Percentiles rank a stretch among this genome's conserved stretches.
These are phyloP conservation scores for Aspergillus amoenus DNA, from an alignment of 2,329 filamentous ascomycete genomes.

Conservation along the genomic window DNA sequence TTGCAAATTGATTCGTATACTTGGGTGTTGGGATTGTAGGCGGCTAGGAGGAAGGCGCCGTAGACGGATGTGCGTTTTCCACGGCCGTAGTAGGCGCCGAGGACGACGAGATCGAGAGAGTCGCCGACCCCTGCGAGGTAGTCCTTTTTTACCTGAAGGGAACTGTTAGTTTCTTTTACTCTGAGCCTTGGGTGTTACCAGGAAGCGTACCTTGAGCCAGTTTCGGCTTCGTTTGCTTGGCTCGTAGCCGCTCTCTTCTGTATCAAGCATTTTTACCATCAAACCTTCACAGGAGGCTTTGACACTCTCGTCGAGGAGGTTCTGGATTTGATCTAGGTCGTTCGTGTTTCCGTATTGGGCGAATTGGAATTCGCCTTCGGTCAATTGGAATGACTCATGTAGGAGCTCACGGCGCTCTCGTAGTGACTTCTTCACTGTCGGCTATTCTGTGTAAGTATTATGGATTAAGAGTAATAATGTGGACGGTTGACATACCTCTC, in stretches of 20 bases:
- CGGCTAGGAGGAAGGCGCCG: constrained; percentile 91
- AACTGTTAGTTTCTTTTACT: background rate
- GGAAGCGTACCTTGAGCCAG: constrained; percentile 78
- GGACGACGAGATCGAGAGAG: constrained; percentile 91
- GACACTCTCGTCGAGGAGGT: constrained; percentile 87
- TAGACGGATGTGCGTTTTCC: constrained; percentile 96
- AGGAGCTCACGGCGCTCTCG: constrained; percentile 79
- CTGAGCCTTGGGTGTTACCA: background rate
- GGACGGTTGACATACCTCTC: constrained; percentile 55
- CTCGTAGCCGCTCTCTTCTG: constrained; percentile 88
- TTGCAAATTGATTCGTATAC: constrained; percentile 96
- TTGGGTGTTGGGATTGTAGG: constrained; percentile 78
- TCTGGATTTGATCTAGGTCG: constrained; percentile 90
- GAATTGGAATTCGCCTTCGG: constrained; percentile 89
- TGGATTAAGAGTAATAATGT: background rate
- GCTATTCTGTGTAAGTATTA: constrained; percentile 32
- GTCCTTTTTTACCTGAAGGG: constrained; percentile 83
- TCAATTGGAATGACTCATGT: constrained; percentile 67
- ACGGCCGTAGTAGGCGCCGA: constrained; percentile 90
- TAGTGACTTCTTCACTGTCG: constrained; percentile 82
- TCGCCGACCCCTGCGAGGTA: constrained; percentile 93
- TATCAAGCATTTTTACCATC: constrained; percentile 99
- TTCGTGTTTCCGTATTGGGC: constrained; percentile 83
- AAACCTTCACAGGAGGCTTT: constrained; percentile 95
- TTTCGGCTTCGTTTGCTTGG: constrained; percentile 95